Evolutionary conservation across 2,329 filamentous ascomycete genomes (phyloP).

Genomic region (Botryotinia globosa): DNA sequence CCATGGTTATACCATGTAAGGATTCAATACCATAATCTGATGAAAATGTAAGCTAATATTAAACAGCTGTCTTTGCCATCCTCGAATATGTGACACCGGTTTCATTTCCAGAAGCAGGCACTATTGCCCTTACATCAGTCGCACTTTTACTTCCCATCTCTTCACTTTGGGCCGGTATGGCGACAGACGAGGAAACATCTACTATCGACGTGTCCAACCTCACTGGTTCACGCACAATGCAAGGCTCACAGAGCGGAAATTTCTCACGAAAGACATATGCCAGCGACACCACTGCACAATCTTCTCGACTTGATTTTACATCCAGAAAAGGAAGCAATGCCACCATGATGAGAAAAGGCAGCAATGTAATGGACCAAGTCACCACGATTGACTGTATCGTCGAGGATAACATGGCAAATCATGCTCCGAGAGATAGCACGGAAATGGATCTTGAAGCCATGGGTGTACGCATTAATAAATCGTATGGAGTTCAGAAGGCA

Average conservation of each 20-base stretch:
- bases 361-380: constrained; percentile 20
- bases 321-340: constrained; percentile 24
- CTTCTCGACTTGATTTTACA: constrained; percentile 16
- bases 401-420: neutral
- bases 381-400: constrained; percentile 24
- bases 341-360: constrained; percentile 23
- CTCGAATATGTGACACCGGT: constrained; percentile 49
- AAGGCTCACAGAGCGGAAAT: neutral
- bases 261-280: constrained; percentile 20
- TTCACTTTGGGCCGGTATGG: constrained; percentile 59
- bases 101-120: constrained; percentile 51
- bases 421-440: constrained; percentile 31
- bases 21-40: neutral
- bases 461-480: constrained; percentile 32
- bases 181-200: constrained; percentile 26
- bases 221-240: neutral
- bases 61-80: constrained; percentile 57
- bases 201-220: constrained; percentile 27
- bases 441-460: constrained; percentile 34
- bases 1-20: constrained; percentile 62
- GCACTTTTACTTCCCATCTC: constrained; percentile 64
- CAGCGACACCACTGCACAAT: constrained; percentile 21
- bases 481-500: constrained; percentile 29
- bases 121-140: constrained; percentile 55
- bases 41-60: constrained; percentile 22